Percentiles rank a stretch among this genome's conserved stretches.
Conservation (phyloP, 768 basidiomycete genomes). For the Polyporus arcularius region DNA sequence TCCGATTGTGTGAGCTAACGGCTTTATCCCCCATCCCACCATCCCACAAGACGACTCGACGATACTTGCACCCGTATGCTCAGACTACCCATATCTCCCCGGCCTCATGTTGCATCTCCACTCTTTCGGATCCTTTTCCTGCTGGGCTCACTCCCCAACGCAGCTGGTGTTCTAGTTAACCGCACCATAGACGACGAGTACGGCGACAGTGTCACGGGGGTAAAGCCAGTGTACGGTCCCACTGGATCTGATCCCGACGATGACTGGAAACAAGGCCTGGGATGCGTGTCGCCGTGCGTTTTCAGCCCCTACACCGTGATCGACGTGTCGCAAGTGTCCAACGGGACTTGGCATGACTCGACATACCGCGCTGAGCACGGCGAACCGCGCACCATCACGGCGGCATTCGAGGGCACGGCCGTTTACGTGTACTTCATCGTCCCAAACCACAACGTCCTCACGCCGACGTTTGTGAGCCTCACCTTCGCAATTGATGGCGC, state of each 20-base stretch:
- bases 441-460: neutral
- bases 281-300: neutral
- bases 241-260: too few species aligned
- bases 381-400: neutral
- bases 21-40: too few species aligned
- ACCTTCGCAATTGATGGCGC: conserved; percentile 8
- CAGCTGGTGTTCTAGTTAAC: neutral
- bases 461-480: conserved; percentile 11
- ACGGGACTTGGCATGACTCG: conserved; percentile 17
- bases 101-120: too few species aligned
- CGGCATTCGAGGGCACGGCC: conserved; percentile 4
- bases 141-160: too few species aligned
- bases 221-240: neutral
- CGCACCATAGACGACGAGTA: neutral
- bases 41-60: too few species aligned
- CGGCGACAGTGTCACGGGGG: neutral
- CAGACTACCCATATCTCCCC: too few species aligned
- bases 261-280: neutral
- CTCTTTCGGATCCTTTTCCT: too few species aligned
- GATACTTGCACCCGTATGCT: too few species aligned
- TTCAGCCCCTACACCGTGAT: neutral
- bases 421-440: conserved; percentile 16
- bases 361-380: neutral
- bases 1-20: too few species aligned
- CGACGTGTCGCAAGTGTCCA: neutral